Percentiles rank a stretch among this genome's conserved stretches.
phyloP scores from a whole-genome alignment of 148 eudicot species.

The Arctostaphylos glauca region DNA sequence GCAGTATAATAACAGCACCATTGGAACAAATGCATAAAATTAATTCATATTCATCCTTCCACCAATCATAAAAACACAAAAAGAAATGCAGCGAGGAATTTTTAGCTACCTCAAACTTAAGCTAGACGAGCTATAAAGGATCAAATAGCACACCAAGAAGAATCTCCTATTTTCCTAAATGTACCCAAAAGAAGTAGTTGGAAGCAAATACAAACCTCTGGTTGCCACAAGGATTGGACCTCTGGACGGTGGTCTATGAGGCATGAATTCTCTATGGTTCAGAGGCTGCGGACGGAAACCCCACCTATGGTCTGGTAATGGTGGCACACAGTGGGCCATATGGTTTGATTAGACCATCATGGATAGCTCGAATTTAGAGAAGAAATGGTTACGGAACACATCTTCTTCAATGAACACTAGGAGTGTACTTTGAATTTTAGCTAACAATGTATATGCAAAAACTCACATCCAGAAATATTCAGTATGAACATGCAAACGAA shows the following conservation, averaged over 20 bases:
- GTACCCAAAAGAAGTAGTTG: background rate
- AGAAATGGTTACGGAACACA: no score
- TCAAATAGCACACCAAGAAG: background rate
- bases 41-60: no score
- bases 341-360: no score
- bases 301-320: slow-evolving; percentile 61
- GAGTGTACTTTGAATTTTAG: no score
- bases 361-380: no score
- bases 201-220: slow-evolving; percentile 56
- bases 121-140: no score
- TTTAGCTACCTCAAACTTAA: background rate
- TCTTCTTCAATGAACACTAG: no score
- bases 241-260: slow-evolving; percentile 55
- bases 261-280: slow-evolving; percentile 55
- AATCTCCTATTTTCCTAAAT: background rate
- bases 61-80: slow-evolving; percentile 33
- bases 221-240: slow-evolving; percentile 62
- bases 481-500: no score
- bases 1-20: no score
- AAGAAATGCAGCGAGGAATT: background rate
- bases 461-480: no score
- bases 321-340: slow-evolving; percentile 60
- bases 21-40: no score
- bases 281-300: slow-evolving; percentile 50
- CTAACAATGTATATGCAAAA: no score